Percentiles rank a stretch among this genome's conserved stretches.
Conservation (phyloP, 352 stramenopile genomes). For the Phytophthora foliorum region DNA sequence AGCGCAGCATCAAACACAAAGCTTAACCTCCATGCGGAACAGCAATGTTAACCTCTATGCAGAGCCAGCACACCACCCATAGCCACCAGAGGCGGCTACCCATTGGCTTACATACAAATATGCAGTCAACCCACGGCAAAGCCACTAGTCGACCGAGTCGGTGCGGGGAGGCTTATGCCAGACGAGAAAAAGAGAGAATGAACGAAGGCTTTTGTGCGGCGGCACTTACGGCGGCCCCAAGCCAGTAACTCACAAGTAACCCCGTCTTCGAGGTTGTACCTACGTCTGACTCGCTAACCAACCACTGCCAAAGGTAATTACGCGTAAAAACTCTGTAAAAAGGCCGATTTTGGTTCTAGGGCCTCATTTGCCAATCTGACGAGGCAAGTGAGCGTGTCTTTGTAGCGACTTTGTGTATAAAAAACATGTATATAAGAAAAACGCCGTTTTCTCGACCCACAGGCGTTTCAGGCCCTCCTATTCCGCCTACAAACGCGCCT, state of each 20-base stretch:
- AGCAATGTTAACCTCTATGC: slow-evolving; percentile 33
- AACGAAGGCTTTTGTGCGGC: not conserved
- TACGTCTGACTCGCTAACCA: not conserved
- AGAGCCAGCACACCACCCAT: slow-evolving; percentile 1
- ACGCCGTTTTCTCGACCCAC: slow-evolving; percentile 1
- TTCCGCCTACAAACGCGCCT: not conserved
- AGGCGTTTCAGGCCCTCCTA: not conserved
- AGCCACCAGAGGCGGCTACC: not conserved
- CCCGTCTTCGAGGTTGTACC: slow-evolving; percentile 3
- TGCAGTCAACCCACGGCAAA: not conserved
- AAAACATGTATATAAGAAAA: too few species aligned
- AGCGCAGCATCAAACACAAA: slow-evolving; percentile 24
- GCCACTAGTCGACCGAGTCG: not conserved
- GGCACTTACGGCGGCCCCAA: not conserved
- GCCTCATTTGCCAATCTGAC: not conserved
- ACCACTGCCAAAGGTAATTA: not conserved
- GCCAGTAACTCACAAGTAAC: not conserved
- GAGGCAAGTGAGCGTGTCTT: not conserved
- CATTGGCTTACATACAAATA: slow-evolving; percentile 20
- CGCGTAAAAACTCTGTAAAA: slow-evolving; percentile 10
- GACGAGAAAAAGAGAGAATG: not conserved
- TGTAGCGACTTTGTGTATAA: not conserved
- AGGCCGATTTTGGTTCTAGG: not conserved
- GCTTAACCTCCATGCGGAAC: slow-evolving; percentile 38
- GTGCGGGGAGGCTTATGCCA: not conserved